A percentile compares a stretch with the other conserved stretches of the same genome.
phyloP scores from a whole-genome alignment of 305 asterid species.

The Coffea humblotiana region DNA sequence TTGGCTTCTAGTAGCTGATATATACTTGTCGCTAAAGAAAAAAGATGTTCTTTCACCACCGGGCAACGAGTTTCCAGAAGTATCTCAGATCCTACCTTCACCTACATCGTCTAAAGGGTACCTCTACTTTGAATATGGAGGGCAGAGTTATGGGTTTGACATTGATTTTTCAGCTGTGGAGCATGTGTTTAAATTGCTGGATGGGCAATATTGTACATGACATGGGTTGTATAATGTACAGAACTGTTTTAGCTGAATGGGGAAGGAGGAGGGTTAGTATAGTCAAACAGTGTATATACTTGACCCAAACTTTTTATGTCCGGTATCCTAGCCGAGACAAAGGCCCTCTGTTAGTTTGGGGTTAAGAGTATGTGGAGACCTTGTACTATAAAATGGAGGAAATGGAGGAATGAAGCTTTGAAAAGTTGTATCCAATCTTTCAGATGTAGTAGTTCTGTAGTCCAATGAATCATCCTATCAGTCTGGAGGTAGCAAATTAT shows the following conservation, averaged over 20 bases:
- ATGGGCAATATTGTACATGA: slow-evolving; percentile 38
- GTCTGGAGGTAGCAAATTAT: background rate
- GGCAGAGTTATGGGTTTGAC: slow-evolving; percentile 82
- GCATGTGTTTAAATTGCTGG: slow-evolving; percentile 46
- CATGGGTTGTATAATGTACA: no score
- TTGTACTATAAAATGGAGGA: background rate
- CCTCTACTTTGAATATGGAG: slow-evolving; percentile 74
- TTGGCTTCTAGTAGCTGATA: slow-evolving; percentile 92
- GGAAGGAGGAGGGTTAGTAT: background rate
- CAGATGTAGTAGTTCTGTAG: background rate
- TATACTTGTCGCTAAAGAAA: slow-evolving; percentile 62
- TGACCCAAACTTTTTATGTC: no score
- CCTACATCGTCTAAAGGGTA: slow-evolving; percentile 54
- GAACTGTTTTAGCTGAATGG: background rate
- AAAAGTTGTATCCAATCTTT: background rate
- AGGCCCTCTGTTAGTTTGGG: background rate
- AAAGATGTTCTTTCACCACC: slow-evolving; percentile 50
- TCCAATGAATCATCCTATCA: background rate
- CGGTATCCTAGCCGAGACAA: no score
- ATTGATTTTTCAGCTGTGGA: slow-evolving; percentile 66
- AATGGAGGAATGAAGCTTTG: background rate
- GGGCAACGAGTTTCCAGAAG: slow-evolving; percentile 48
- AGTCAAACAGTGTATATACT: no score
- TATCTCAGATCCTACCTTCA: slow-evolving; percentile 58
- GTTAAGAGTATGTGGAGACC: background rate